These are phyloP conservation scores for Angomonas desouzai DNA, from an alignment of 208 protist genomes.

Conservation along the genomic window DNA sequence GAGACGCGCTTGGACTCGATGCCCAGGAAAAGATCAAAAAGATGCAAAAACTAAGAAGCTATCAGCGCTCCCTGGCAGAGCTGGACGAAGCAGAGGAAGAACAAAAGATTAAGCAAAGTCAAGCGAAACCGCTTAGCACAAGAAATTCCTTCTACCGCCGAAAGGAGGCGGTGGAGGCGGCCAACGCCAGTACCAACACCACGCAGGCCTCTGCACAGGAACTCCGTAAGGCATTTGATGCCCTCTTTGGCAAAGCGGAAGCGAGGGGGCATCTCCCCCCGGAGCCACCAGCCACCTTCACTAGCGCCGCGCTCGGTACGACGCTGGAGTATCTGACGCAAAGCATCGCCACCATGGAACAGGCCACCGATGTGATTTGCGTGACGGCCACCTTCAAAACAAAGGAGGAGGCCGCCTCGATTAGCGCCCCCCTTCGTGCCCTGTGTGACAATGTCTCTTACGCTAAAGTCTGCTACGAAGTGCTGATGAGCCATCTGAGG, in stretches of 20 bases:
- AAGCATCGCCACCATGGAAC: conserved; percentile 37
- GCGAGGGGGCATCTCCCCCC: conserved; percentile 23
- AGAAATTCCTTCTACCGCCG: not conserved
- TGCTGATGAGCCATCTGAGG: conserved; percentile 40
- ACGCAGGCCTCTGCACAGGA: conserved; percentile 4
- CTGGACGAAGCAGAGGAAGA: conserved; percentile 37
- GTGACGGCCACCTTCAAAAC: conserved; percentile 45
- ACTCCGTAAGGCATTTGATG: conserved; percentile 15
- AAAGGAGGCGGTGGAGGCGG: not conserved
- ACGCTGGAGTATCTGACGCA: conserved; percentile 53
- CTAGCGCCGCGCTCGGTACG: conserved; percentile 43
- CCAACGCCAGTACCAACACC: too few relatives aligned
- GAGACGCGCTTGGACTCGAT: conserved; percentile 18
- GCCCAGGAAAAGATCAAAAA: conserved; percentile 28
- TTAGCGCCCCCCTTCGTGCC: conserved; percentile 35
- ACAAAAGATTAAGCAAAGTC: not conserved
- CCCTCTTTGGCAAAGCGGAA: conserved; percentile 14
- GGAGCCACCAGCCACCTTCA: conserved; percentile 45
- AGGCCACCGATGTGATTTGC: conserved; percentile 61
- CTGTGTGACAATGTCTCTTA: conserved; percentile 40
- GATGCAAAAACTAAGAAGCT: conserved; percentile 40
- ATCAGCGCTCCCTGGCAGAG: conserved; percentile 41
- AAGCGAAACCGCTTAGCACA: not conserved
- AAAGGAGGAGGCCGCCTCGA: conserved; percentile 25
- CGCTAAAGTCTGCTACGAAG: conserved; percentile 26